Evolutionary conservation across 768 basidiomycete genomes (phyloP).

Genomic region (Lactarius quietus): DNA sequence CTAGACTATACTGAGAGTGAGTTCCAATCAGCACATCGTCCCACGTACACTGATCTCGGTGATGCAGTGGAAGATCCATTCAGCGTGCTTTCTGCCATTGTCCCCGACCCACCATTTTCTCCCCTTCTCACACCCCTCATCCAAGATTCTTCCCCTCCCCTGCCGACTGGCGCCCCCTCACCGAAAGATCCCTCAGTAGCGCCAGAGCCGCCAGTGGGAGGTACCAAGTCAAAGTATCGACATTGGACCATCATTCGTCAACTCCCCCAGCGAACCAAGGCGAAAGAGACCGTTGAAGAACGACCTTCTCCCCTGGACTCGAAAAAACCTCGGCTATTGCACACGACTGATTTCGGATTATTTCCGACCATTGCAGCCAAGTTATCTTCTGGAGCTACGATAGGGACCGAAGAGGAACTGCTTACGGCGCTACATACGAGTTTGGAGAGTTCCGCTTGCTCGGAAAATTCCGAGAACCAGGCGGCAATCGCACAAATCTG

Average conservation of each 20-base stretch:
- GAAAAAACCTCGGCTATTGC: constrained; percentile 51
- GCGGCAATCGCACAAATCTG: constrained; percentile 62
- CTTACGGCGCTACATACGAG: constrained; percentile 28
- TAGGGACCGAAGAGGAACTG: constrained; percentile 33
- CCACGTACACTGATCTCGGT: constrained; percentile 10
- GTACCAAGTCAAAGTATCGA: constrained; percentile 38
- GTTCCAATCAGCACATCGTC: constrained; percentile 29
- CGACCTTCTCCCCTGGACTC: constrained; percentile 38
- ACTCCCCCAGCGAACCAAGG: constrained; percentile 42
- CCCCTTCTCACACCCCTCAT: constrained; percentile 59
- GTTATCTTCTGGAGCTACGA: constrained; percentile 23
- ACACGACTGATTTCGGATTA: constrained; percentile 58
- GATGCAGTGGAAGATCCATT: constrained; percentile 76
- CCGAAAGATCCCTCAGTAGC: constrained; percentile 30
- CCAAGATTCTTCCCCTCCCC: constrained; percentile 30
- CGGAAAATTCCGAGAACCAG: constrained; percentile 18
- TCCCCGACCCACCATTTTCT: constrained; percentile 52
- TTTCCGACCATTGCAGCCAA: constrained; percentile 46
- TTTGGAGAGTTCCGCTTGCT: constrained; percentile 20
- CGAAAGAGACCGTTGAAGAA: constrained; percentile 50
- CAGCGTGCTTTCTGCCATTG: constrained; percentile 57
- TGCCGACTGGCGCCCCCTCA: constrained; percentile 30
- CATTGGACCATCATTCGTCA: constrained; percentile 64
- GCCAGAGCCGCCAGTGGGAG: constrained; percentile 10
- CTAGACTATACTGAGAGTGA: constrained; percentile 68